Evolutionary conservation across 2,329 filamentous ascomycete genomes (phyloP).

Genomic region (Arachnomyces sp.): DNA sequence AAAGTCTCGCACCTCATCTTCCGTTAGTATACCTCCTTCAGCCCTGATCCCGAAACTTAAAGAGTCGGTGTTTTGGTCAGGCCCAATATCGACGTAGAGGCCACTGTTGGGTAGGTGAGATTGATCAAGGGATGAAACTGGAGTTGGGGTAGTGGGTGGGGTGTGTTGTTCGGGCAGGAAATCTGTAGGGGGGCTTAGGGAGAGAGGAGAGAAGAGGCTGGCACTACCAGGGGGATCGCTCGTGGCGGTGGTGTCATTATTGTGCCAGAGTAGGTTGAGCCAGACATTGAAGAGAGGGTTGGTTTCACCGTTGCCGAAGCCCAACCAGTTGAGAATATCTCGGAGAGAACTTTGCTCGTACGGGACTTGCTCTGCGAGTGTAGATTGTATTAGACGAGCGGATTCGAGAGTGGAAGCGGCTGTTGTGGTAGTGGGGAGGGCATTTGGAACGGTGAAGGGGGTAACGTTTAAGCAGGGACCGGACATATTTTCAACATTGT

Average conservation of each 20-base stretch:
- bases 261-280: conserved; percentile 26
- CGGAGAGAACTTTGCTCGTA: conserved; percentile 24
- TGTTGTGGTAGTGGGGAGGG: background rate
- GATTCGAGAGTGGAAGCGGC: conserved; percentile 5
- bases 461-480: conserved; percentile 26
- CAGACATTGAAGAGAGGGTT: conserved; percentile 23
- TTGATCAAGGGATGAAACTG: conserved; percentile 18
- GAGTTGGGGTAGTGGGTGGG: conserved; percentile 8
- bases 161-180: conserved; percentile 16
- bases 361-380: conserved; percentile 19
- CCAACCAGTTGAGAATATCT: conserved; percentile 17
- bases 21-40: conserved; percentile 16
- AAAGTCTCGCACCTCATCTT: conserved; percentile 12
- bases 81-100: conserved; percentile 21
- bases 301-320: conserved; percentile 4
- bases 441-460: conserved; percentile 17
- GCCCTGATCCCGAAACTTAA: conserved; percentile 23
- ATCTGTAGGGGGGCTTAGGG: conserved; percentile 21
- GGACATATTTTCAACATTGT: conserved; percentile 18
- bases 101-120: conserved; percentile 17
- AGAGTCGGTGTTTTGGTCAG: conserved; percentile 16
- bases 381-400: conserved; percentile 14
- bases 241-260: conserved; percentile 8
- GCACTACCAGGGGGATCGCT: background rate
- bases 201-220: conserved; percentile 16